Percentiles rank a stretch among this genome's conserved stretches.
Evolutionary conservation across 768 basidiomycete genomes (phyloP).

Genomic region (Sutorius australiensis): DNA sequence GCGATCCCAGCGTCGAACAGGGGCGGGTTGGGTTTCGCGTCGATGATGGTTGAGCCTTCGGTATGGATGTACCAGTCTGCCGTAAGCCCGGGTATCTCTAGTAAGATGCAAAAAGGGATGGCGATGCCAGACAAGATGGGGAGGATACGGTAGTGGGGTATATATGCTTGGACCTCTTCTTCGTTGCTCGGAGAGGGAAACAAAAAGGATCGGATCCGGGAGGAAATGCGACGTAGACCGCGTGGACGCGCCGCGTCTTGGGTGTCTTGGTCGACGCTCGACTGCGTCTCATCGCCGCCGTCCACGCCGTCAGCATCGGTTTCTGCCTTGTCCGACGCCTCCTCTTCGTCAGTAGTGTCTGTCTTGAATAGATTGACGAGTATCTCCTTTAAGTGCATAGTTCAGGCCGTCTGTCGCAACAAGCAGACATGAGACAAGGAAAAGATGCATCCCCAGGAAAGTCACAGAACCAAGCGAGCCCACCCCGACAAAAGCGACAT

Average conservation of each 20-base stretch:
- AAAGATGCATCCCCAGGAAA: neutral
- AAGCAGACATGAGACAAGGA: slow-evolving; percentile 5
- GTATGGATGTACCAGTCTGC: slow-evolving; percentile 71
- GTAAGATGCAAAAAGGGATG: slow-evolving; percentile 75
- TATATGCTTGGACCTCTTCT: slow-evolving; percentile 31
- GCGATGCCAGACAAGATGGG: slow-evolving; percentile 66
- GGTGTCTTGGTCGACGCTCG: neutral
- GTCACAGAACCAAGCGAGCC: neutral
- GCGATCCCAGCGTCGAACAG: slow-evolving; percentile 60
- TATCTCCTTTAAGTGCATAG: slow-evolving; percentile 14
- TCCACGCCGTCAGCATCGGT: neutral
- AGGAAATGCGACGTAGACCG: neutral
- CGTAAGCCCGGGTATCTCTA: slow-evolving; percentile 78
- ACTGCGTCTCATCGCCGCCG: neutral
- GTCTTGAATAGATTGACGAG: slow-evolving; percentile 4
- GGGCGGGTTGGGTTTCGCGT: slow-evolving; percentile 49
- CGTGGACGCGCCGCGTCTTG: neutral
- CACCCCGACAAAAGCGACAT: neutral
- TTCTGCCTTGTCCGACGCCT: neutral
- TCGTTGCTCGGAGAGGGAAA: slow-evolving; percentile 21
- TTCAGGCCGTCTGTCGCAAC: neutral
- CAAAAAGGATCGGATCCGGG: slow-evolving; percentile 7
- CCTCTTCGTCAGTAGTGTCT: slow-evolving; percentile 19
- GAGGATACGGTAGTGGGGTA: slow-evolving; percentile 58
- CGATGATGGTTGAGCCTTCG: slow-evolving; percentile 35